phyloP scores from a whole-genome alignment of 169 alveolate species.

The Plasmodium yoelii region DNA sequence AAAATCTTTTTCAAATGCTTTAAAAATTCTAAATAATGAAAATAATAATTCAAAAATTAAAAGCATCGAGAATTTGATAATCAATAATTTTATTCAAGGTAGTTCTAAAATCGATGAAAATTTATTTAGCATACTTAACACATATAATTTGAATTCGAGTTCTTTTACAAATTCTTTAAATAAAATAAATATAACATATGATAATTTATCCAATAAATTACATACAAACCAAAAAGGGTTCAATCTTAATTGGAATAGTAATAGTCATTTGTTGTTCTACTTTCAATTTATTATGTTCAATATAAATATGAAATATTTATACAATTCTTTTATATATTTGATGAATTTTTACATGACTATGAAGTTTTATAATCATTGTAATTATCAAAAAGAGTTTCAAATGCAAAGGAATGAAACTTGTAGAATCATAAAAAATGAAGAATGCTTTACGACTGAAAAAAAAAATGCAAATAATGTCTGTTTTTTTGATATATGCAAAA shows the following conservation, averaged over 20 bases:
- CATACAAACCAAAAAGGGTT: no score
- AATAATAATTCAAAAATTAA: slow-evolving; percentile 7
- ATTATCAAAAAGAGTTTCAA: background rate
- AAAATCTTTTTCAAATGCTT: slow-evolving; percentile 53
- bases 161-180: background rate
- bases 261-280: slow-evolving; percentile 31
- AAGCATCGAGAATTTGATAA: slow-evolving; percentile 33
- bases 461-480: background rate
- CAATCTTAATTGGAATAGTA: background rate
- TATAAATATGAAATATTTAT: slow-evolving; percentile 46
- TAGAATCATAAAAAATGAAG: background rate
- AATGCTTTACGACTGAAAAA: no score
- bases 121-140: background rate
- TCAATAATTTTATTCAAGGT: slow-evolving; percentile 22
- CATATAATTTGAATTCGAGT: background rate
- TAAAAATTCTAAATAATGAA: slow-evolving; percentile 35
- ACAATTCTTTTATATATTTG: slow-evolving; percentile 45
- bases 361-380: background rate
- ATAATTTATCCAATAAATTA: no score
- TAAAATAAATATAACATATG: background rate
- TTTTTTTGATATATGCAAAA: background rate
- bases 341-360: slow-evolving; percentile 33
- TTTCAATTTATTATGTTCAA: slow-evolving; percentile 69
- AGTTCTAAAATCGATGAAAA: slow-evolving; percentile 6
- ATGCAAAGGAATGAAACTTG: background rate